Evolutionary conservation across 208 protist genomes (phyloP).

Genomic region (Leishmania martiniquensis): DNA sequence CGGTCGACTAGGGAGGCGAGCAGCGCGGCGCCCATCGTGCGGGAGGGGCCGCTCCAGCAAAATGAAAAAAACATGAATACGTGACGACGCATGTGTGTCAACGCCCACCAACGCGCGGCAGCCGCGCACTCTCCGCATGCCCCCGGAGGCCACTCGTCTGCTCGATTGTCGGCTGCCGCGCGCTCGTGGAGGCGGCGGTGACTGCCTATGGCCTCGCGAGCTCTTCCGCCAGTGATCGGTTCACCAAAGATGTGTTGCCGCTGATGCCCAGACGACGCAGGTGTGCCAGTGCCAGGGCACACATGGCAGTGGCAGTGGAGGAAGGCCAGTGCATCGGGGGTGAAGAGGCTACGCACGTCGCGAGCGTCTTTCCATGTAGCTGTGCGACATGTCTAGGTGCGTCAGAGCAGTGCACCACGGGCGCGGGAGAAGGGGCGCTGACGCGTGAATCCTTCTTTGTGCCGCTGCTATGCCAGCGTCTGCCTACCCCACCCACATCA

Average conservation of each 20-base stretch:
- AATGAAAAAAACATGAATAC: conserved; percentile 2
- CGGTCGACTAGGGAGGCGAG: background rate
- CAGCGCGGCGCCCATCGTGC: conserved; percentile 2
- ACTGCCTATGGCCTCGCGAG: background rate
- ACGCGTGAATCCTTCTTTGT: background rate
- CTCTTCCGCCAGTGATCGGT: conserved; percentile 32
- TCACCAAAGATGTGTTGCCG: conserved; percentile 38
- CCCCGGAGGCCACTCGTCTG: background rate
- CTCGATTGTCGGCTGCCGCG: conserved; percentile 1
- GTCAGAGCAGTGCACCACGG: conserved; percentile 31
- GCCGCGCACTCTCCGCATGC: background rate
- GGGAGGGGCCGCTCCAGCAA: background rate
- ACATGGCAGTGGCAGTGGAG: background rate
- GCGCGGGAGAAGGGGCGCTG: background rate
- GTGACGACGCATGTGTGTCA: background rate
- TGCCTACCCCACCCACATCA: conserved; percentile 7
- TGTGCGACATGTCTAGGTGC: conserved; percentile 37
- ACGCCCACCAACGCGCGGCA: background rate
- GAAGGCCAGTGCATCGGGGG: conserved; percentile 1
- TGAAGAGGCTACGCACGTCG: conserved; percentile 15
- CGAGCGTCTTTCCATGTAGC: conserved; percentile 38
- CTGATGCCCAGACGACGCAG: conserved; percentile 29
- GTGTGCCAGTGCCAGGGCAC: conserved; percentile 14
- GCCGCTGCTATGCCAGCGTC: background rate
- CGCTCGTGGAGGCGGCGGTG: background rate